Evolutionary conservation across 2,329 filamentous ascomycete genomes (phyloP), one percentile per base, ranked within the genome.

Genomic region (Microascus cirrosus): DNA sequence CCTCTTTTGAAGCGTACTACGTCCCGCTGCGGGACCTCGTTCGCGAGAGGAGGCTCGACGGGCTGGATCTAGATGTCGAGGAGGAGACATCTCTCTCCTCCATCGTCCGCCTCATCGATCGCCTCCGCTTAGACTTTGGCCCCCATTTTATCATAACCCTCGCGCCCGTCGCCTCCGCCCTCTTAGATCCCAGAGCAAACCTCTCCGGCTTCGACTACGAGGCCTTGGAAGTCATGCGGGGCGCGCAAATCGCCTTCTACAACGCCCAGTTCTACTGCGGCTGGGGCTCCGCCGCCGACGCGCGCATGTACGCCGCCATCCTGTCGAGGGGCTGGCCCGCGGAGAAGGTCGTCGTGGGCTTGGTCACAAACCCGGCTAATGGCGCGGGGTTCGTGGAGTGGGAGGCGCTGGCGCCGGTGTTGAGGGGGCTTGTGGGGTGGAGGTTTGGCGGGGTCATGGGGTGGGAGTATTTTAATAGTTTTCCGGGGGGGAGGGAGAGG

Each of bases 211-310:
- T 96, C 70, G 80, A 84, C 68, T 96, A 96, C 70, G 77, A 83
- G 52, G 76, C 84, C 12, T 78, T 96, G 2, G 90, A 95, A 68
- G 76, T 79, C 12, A 78, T 82, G 69, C 77, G 82, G 6, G 85
- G 86, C 1, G 71, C 70, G 18, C 79, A 86, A 51, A 87, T 96
- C 32, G 78, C 79, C 2, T 96, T 90, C 83, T 96, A 96, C 70
- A 96, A 96, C 67, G 79, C 86, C 6, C 92, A 96, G 67, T 95
- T 96, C 71, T 96, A 96, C 77, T 94, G 89, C 67, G 90, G 90
- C 1, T 96, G 90, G 85, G 90, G 90, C 10, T 76, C 78, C 62
- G 72, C 78, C 60, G 69, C 65, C 53, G 74, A 66, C 32, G 71
- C 78, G 0, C 58, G 67, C 48, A 73, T 76, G 67, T 84, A 80